Evolutionary conservation across 345 rosid genomes (phyloP).

Genomic region (Turritis glabra): DNA sequence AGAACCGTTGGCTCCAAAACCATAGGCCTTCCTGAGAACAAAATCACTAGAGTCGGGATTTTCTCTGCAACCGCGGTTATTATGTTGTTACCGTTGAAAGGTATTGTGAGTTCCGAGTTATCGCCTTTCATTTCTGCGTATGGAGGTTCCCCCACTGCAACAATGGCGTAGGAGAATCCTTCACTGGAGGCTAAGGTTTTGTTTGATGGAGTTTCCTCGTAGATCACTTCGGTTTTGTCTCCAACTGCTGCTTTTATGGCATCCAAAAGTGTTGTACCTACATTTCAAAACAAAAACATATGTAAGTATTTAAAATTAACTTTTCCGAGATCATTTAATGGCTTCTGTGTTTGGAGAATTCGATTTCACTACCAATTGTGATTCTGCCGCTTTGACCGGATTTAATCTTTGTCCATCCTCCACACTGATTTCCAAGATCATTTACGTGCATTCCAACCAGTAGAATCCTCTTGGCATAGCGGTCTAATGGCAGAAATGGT

Average conservation of each 20-base stretch:
- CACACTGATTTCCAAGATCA: constrained; percentile 78
- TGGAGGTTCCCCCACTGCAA: constrained; percentile 77
- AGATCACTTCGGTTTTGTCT: constrained; percentile 61
- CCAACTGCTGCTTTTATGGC: constrained; percentile 65
- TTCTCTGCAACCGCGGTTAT: constrained; percentile 54
- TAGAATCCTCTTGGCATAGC: constrained; percentile 58
- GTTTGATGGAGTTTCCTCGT: constrained; percentile 58
- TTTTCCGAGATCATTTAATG: not conserved
- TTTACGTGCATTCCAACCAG: constrained; percentile 73
- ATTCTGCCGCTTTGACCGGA: constrained; percentile 67
- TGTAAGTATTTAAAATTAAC: not conserved
- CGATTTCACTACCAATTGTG: constrained; percentile 51
- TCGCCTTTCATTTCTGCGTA: constrained; percentile 76
- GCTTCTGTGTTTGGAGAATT: not conserved
- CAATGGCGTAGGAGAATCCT: constrained; percentile 63
- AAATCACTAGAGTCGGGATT: constrained; percentile 60
- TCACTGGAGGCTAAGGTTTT: constrained; percentile 46
- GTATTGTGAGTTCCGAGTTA: constrained; percentile 60
- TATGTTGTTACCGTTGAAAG: constrained; percentile 55
- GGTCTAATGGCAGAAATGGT: constrained; percentile 60
- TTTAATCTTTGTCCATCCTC: constrained; percentile 80
- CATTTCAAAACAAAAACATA: constrained; percentile 1
- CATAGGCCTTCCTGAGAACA: constrained; percentile 79
- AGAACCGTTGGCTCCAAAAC: constrained; percentile 57
- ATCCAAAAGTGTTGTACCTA: constrained; percentile 83